Evolutionary conservation across 176 grass and related monocot genomes (phyloP), one percentile per base, ranked within the genome.

Genomic region (Oryza coarctata): DNA sequence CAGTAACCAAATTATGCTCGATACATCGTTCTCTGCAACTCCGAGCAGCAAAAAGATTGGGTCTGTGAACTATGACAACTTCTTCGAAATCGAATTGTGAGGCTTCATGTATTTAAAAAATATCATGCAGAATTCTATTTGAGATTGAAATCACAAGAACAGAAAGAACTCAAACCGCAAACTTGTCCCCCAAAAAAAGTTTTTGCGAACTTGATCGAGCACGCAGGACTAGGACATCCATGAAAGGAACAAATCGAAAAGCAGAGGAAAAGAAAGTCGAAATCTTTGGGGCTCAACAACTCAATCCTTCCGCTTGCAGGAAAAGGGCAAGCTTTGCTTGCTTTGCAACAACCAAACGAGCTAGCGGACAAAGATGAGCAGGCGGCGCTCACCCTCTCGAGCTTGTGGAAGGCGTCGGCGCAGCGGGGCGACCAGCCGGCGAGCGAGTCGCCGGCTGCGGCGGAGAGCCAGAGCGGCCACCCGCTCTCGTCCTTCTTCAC

Each of bases 401-500:
- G 83, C 86, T 91, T 99, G 34, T 87, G 82, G 86, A 94, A 99
- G 61, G 93, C 83, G 83, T 93, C 85, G 67, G 97, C 97, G 61
- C 87, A 61, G 83, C 97, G 97, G n/a, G 97, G 97, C 41, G 73
- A 11, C 89, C 89, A 96, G 5, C 97, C 93, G 12, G 5, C n/a
- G 58, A 99, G 89, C 67, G 93, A 85, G 78, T 94, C 93, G 23
- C 91, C 93, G 64, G 93, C 97, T 32, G 80, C 89, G 20, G 77
- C 25, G 62, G 93, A 85, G 68, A 99, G 89, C 97, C 97, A 99
- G 69, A 87, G 74, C 29, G 97, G 97, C 97, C 97, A 99, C 65
- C 91, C 93, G 76, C 80, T 50, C 33, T 62, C 39, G 71, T 93
- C 95, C 52, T 90, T 89, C 78, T 82, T 80, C 44, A 80, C 70